Percentiles rank a stretch among this genome's conserved stretches.
Evolutionary conservation across 805 yeast species (phyloP).

Genomic region (Danielia oregonensis): DNA sequence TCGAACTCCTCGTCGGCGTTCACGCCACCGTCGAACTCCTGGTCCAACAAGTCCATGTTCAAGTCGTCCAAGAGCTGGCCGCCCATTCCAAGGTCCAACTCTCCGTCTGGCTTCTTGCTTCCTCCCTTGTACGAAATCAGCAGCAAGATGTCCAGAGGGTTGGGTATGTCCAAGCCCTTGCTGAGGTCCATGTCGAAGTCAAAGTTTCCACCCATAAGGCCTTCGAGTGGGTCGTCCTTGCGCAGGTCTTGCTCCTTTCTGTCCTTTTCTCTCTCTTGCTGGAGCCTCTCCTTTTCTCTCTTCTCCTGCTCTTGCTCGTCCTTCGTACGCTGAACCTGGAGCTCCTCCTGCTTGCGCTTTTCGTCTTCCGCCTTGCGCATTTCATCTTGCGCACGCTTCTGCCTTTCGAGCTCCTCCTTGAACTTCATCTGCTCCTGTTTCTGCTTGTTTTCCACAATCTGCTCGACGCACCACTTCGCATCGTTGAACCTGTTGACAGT

Average conservation of each 20-base stretch:
- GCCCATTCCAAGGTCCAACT: constrained; percentile 33
- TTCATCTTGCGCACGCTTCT: constrained; percentile 28
- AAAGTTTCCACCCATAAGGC: constrained; percentile 23
- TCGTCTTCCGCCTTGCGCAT: constrained; percentile 19
- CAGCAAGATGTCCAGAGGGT: constrained; percentile 30
- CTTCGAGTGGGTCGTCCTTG: constrained; percentile 9
- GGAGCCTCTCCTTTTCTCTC: constrained; percentile 15
- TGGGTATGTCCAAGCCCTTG: constrained; percentile 22
- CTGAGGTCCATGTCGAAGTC: constrained; percentile 24
- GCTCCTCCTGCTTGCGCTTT: constrained; percentile 20
- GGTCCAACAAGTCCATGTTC: constrained; percentile 38
- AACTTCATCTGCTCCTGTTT: constrained; percentile 38
- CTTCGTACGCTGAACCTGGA: constrained; percentile 15
- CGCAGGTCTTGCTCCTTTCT: constrained; percentile 8
- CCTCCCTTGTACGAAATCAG: constrained; percentile 23
- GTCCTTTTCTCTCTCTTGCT: constrained; percentile 11
- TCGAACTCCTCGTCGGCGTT: constrained; percentile 39
- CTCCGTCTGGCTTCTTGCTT: constrained; percentile 11
- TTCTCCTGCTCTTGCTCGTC: constrained; percentile 16
- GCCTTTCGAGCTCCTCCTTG: constrained; percentile 33
- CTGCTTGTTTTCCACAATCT: constrained; percentile 39
- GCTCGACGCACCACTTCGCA: constrained; percentile 42
- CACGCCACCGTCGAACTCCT: constrained; percentile 24
- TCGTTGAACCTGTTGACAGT: constrained; percentile 39
- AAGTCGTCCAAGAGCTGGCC: constrained; percentile 40